A percentile compares a stretch with the other conserved stretches of the same genome.
These are phyloP conservation scores for Datisca glomerata DNA, from an alignment of 306 rosid species.

Conservation along the genomic window DNA sequence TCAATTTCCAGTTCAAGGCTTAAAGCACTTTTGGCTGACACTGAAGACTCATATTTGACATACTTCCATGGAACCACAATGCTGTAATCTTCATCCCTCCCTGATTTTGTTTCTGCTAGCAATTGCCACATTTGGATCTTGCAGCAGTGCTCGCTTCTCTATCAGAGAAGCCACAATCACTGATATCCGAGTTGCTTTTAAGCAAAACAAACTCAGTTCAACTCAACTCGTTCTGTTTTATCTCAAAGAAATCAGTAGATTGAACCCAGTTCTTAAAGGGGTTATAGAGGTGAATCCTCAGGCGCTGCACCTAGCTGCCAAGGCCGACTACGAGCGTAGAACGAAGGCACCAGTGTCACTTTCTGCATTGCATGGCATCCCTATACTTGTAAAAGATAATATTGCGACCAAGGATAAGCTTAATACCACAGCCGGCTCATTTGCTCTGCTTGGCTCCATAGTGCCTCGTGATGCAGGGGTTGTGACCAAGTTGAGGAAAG, in stretches of 20 bases:
- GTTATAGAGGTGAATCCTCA: constrained; percentile 57
- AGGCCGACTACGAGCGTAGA: constrained; percentile 28
- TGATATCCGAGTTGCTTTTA: constrained; percentile 41
- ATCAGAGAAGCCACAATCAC: constrained; percentile 41
- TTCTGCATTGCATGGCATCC: constrained; percentile 46
- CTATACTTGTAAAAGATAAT: constrained; percentile 48
- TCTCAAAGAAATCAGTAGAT: constrained; percentile 18
- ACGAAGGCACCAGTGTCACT: constrained; percentile 5
- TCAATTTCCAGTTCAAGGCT: too few relatives aligned
- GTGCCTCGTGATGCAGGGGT: constrained; percentile 64
- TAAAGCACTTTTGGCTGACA: too few relatives aligned
- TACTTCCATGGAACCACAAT: neutral
- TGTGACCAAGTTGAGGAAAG: constrained; percentile 37
- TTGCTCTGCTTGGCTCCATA: constrained; percentile 41
- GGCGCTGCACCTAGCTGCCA: constrained; percentile 33
- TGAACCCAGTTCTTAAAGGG: constrained; percentile 30
- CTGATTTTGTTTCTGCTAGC: neutral
- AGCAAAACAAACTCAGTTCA: constrained; percentile 35
- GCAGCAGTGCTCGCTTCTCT: constrained; percentile 15
- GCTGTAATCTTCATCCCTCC: neutral
- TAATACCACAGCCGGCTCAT: constrained; percentile 61
- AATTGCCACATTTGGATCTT: neutral
- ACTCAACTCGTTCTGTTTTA: constrained; percentile 51
- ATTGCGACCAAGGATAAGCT: constrained; percentile 58
- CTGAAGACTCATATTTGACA: too few relatives aligned